Conservation (phyloP, 106 monocot species). For the Dioscorea zingiberensis region DNA sequence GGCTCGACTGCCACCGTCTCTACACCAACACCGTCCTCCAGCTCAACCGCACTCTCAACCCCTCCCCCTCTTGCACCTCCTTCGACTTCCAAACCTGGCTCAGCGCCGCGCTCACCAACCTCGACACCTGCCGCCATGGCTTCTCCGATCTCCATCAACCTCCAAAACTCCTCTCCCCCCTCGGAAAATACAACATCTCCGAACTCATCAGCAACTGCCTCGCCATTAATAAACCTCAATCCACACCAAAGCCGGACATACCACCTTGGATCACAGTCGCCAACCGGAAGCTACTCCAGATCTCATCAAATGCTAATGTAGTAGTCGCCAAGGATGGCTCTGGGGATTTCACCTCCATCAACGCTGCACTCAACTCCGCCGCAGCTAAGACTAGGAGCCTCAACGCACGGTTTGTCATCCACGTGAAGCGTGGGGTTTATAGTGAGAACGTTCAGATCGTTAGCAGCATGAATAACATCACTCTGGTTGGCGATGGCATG, state of each 20-base stretch:
- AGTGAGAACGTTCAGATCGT: slow-evolving; percentile 46
- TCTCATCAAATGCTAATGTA: slow-evolving; percentile 15
- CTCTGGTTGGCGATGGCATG: slow-evolving; percentile 61
- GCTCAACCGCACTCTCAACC: slow-evolving; percentile 59
- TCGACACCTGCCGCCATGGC: slow-evolving; percentile 47
- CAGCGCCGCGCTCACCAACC: slow-evolving; percentile 68
- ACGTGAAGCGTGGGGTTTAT: slow-evolving; percentile 69
- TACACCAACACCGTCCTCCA: slow-evolving; percentile 58
- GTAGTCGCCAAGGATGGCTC: slow-evolving; percentile 66
- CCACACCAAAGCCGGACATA: neutral
- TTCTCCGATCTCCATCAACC: slow-evolving; percentile 40
- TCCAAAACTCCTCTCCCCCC: slow-evolving; percentile 16
- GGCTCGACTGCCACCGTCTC: slow-evolving; percentile 49
- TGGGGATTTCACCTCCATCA: slow-evolving; percentile 38
- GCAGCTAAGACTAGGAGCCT: slow-evolving; percentile 10
- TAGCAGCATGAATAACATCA: slow-evolving; percentile 35
- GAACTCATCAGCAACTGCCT: slow-evolving; percentile 76
- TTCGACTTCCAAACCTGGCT: slow-evolving; percentile 70
- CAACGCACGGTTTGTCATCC: slow-evolving; percentile 33
- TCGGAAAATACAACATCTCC: slow-evolving; percentile 46
- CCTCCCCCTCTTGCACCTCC: slow-evolving; percentile 5
- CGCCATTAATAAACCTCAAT: slow-evolving; percentile 39
- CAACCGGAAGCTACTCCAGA: slow-evolving; percentile 18
- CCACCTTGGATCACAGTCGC: neutral
- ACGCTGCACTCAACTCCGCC: slow-evolving; percentile 32